Base-by-base conservation (phyloP, 352 stramenopile species). In the Phytophthora melonis region DNA sequence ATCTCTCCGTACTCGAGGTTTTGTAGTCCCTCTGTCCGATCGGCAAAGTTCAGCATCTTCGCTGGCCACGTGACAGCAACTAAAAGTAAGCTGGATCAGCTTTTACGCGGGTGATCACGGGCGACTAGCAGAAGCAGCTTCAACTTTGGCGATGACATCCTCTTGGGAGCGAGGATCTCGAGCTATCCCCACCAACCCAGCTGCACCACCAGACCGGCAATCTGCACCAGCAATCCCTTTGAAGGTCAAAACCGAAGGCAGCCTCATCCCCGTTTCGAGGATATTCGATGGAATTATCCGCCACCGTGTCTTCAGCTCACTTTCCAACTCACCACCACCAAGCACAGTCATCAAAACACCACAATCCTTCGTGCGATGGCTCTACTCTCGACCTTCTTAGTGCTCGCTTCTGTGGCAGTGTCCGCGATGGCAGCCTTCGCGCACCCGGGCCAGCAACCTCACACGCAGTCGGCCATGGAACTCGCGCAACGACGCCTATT, bases 131-230 rank as follows among this genome's bases (percentile, higher is more conserved):
- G 21, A 58, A 62, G 10, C 45, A 43, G 25, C 68, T 71, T 66
- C 55, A 75, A 66, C 45, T 50, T 63, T 54, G 25, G 34, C 16
- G 21, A 52, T 53, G 32, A 5, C 36, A 56, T 66, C 30, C 53
- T 50, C 62, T 58, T 50, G 39, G 19, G 54, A 74, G 19, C 19
- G 54, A n/a, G n/a, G 52, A 71, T 75, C 62, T 61, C 18, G 45
- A 66, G 55, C 68, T 70, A 75, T 71, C 62, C 47, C 58, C 63
- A 36, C 63, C 34, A 32, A 66, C 47, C 55, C 63, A 63, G 36
- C 47, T 66, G 68, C 61, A 75, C 68, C 68, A 75, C 68, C 68
- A 63, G 68, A 71, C 39, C 71, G 45, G 34, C n/a, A 14, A 57
- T 49, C n/a, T 47, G 23, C 4, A 58, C 13, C 52, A 39, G 21